phyloP scores from a whole-genome alignment of 2,329 filamentous ascomycete species.

The Cercospora zeina region DNA sequence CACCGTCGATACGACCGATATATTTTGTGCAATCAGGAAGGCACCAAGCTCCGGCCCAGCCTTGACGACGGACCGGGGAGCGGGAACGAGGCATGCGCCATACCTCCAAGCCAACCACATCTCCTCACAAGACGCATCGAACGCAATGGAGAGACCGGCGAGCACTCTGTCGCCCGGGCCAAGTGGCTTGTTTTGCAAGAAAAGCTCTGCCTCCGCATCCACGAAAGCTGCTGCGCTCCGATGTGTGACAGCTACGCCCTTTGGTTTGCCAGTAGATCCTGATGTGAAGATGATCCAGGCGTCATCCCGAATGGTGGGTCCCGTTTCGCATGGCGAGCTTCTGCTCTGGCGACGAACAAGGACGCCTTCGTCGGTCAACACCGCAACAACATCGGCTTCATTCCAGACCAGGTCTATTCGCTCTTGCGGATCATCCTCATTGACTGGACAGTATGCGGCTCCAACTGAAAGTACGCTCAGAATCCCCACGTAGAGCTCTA shows the following conservation, averaged over 20 bases:
- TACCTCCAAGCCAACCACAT: conserved; percentile 14
- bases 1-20: conserved; percentile 11
- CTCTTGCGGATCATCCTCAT: conserved; percentile 27
- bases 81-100: conserved; percentile 9
- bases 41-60: conserved; percentile 7
- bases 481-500: conserved; percentile 29
- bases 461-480: conserved; percentile 38
- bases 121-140: conserved; percentile 16
- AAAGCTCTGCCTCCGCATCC: conserved; percentile 13
- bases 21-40: conserved; percentile 2
- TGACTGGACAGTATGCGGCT: conserved; percentile 31
- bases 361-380: conserved; percentile 14
- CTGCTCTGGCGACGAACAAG: background rate
- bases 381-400: conserved; percentile 29
- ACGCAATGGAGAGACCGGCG: conserved; percentile 9
- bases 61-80: conserved; percentile 5
- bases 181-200: conserved; percentile 9
- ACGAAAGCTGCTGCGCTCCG: conserved; percentile 18
- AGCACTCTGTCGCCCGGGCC: conserved; percentile 7
- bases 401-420: conserved; percentile 33
- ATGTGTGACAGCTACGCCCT: conserved; percentile 18
- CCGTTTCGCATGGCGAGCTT: background rate
- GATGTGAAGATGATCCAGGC: conserved; percentile 18
- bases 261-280: conserved; percentile 22
- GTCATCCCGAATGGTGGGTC: background rate